Evolutionary conservation across 2,329 filamentous ascomycete genomes (phyloP), one percentile per base, ranked within the genome.

Genomic region (Claviceps maximensis): DNA sequence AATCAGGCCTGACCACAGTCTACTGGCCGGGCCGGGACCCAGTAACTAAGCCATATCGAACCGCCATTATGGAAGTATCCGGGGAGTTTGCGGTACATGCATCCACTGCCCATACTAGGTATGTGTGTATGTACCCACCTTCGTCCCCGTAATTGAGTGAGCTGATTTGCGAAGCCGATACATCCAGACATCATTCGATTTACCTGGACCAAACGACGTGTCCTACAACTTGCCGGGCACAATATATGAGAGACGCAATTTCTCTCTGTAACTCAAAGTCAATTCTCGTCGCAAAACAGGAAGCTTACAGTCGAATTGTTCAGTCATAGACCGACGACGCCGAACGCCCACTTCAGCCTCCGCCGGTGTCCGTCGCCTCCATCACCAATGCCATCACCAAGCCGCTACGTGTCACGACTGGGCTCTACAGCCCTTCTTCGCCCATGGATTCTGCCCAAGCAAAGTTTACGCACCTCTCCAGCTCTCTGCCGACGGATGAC

Each of bases 361-460:
- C 15, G 46, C n/a, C 17, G 15, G 8, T 27, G 25, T 23, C 21
- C 15, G 21, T 29, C 21, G 25, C 23, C 19, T 33, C 12, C 4
- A 21, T 33, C 31, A 17, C 19, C 33, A 19, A 55, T 55, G 53
- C 44, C 50, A 31, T 31, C 47, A 33, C 31, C 47, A 21, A 55
- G 33, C 42, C 46, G 47, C 25, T 46, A 36, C 27, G 27, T 25
- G 47, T 48, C 36, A 36, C 47, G 53, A 23, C 41, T 50, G 15
- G 15, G 38, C 17, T 50, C 36, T n/a, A 23, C 41, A 41, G 33
- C 41, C 29, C 50, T 44, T n/a, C 6, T 15, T 47, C 47, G 50
- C 17, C 17, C 27, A 15, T 53, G 50, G 50, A 38, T 10, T 25
- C 4, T 47, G 25, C 19, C 53, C n/a, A 46, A 15, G 17, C n/a